Conservation (phyloP, 2,329 filamentous ascomycete genomes). For the Fusarium tuaranense region DNA sequence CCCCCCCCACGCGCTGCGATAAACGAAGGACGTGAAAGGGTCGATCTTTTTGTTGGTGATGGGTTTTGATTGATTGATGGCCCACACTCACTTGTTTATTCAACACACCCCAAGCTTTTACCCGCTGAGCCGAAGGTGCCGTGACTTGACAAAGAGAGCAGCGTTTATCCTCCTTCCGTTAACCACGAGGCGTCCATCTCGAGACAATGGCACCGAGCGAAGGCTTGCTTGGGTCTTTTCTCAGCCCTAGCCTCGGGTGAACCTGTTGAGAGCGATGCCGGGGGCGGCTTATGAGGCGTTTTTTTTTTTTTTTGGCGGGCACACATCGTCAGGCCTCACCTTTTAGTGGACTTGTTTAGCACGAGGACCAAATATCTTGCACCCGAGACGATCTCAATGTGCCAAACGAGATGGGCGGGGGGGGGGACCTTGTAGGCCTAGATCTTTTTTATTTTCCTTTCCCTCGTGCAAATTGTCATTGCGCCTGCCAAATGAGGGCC, state of each 20-base stretch:
- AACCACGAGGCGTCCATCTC: not conserved
- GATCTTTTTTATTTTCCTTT: not conserved
- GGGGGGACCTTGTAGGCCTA: not conserved
- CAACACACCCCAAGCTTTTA: not conserved
- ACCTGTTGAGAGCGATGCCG: not conserved
- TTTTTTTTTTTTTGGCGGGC: not conserved
- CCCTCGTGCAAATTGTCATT: not conserved
- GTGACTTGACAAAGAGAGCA: not conserved
- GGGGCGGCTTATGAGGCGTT: not conserved
- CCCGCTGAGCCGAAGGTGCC: not conserved
- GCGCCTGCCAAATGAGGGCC: not conserved
- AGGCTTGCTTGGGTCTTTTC: not conserved
- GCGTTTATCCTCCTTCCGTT: not conserved
- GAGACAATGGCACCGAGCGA: not conserved
- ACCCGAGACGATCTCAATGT: constrained; percentile 6
- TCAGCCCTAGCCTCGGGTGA: not conserved
- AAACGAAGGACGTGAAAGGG: not conserved
- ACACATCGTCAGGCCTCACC: not conserved
- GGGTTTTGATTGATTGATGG: not conserved
- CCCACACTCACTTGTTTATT: not conserved
- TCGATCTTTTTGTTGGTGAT: not conserved
- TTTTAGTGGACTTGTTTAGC: not conserved
- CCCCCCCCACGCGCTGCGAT: not conserved
- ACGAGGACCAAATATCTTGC: not conserved
- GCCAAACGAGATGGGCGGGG: not conserved